phyloP scores from a whole-genome alignment of 441 rosid genomes.

The Theobroma grandiflorum region DNA sequence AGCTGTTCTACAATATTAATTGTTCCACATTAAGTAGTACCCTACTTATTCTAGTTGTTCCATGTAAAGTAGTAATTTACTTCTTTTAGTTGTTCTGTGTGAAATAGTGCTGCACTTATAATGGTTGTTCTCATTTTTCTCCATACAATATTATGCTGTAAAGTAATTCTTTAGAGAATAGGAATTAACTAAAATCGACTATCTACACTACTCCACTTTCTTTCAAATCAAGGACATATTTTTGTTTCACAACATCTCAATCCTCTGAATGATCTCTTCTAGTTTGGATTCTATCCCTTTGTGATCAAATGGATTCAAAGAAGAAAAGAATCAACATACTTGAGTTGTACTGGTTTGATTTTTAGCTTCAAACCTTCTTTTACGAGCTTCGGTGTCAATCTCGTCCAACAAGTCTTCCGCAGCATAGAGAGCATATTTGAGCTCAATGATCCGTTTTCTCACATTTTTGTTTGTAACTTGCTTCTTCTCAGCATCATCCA shows the following conservation, averaged over 20 bases:
- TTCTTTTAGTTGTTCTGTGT: too few relatives aligned
- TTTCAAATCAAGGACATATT: background rate
- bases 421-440: background rate
- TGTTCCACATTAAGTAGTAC: too few relatives aligned
- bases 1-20: too few relatives aligned
- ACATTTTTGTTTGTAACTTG: background rate
- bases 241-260: background rate
- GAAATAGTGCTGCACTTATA: too few relatives aligned
- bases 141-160: too few relatives aligned
- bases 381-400: background rate
- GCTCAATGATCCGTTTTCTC: background rate
- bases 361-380: background rate
- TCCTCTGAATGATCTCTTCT: background rate
- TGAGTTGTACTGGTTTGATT: background rate
- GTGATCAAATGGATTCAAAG: background rate
- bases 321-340: background rate
- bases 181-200: too few relatives aligned
- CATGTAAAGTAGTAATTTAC: too few relatives aligned
- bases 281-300: background rate
- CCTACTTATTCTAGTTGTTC: too few relatives aligned
- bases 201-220: background rate
- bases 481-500: conserved; percentile 3
- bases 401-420: background rate
- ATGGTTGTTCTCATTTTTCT: too few relatives aligned
- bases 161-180: too few relatives aligned